Conservation (phyloP, 225 moss, liverwort and hornwort species). For the Ulota crispa region DNA sequence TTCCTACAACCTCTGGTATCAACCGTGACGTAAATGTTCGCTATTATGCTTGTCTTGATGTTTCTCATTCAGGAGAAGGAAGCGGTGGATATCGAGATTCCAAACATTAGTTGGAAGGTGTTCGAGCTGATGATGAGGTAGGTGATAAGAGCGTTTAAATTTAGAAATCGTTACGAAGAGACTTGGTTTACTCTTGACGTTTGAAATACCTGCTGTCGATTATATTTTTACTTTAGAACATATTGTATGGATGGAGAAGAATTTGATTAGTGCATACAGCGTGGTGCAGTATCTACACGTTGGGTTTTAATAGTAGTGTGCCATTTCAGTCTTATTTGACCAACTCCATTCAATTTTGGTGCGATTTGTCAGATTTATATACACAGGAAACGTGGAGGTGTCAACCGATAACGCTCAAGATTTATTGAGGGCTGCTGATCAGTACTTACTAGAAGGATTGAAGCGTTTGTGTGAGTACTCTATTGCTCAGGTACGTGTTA, state of each 20-base stretch:
- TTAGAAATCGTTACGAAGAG: neutral
- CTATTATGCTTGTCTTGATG: neutral
- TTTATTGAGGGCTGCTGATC: constrained; percentile 94
- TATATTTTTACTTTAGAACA: neutral
- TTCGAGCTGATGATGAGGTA: constrained; percentile 99
- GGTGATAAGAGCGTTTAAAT: neutral
- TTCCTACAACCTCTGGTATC: neutral
- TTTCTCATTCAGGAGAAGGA: constrained; percentile 76
- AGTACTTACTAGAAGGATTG: constrained; percentile 90
- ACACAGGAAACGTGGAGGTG: constrained; percentile 95
- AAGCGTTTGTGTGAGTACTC: constrained; percentile 94
- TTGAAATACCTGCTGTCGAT: neutral
- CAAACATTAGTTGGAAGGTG: constrained; percentile 98
- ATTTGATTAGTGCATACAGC: neutral
- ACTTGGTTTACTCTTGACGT: neutral
- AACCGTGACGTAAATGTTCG: neutral
- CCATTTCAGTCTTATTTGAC: constrained; percentile 4
- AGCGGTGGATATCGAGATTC: constrained; percentile 96
- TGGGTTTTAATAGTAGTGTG: neutral
- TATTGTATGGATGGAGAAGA: neutral
- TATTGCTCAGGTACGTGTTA: constrained; percentile 73
- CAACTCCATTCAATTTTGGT: constrained; percentile 1
- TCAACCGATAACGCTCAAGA: constrained; percentile 89
- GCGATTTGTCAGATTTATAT: constrained; percentile 71
- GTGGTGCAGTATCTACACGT: neutral